Evolutionary conservation across 306 rosid genomes (phyloP).

Genomic region (Lupinus albus): DNA sequence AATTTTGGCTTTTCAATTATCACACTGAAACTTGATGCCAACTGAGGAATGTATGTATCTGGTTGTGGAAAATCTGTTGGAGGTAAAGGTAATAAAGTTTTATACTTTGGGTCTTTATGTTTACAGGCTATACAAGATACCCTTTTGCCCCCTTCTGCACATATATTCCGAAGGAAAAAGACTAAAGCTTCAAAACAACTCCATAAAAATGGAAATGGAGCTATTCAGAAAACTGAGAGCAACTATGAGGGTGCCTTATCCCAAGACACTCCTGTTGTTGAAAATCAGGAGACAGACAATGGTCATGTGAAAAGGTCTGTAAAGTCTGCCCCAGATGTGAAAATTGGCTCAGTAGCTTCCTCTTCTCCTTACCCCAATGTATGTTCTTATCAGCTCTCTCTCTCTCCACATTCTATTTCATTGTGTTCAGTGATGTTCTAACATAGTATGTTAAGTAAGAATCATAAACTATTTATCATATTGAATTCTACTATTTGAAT

Average conservation of each 20-base stretch:
- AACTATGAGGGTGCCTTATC: slow-evolving; percentile 43
- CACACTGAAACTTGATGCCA: slow-evolving; percentile 8
- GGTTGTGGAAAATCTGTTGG: slow-evolving; percentile 16
- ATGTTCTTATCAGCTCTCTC: slow-evolving; percentile 45
- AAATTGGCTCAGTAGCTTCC: slow-evolving; percentile 47
- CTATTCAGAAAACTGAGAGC: slow-evolving; percentile 46
- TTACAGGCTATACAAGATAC: slow-evolving; percentile 82
- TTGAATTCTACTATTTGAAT: slow-evolving; percentile 29
- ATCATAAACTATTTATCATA: slow-evolving; percentile 5
- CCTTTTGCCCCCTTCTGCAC: slow-evolving; percentile 81
- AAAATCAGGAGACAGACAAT: slow-evolving; percentile 41
- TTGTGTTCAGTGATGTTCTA: slow-evolving; percentile 25
- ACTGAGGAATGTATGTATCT: slow-evolving; percentile 21
- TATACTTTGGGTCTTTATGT: slow-evolving; percentile 17
- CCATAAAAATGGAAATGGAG: slow-evolving; percentile 66
- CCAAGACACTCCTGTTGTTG: slow-evolving; percentile 35
- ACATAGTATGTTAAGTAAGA: slow-evolving; percentile 12
- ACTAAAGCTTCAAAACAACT: slow-evolving; percentile 54
- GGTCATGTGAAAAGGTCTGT: slow-evolving; percentile 43
- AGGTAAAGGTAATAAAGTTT: slow-evolving; percentile 17
- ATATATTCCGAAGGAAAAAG: slow-evolving; percentile 61
- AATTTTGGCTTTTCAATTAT: slow-evolving; percentile 9
- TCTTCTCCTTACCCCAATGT: slow-evolving; percentile 78
- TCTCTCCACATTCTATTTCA: not conserved
- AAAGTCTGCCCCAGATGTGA: slow-evolving; percentile 43